Conservation (phyloP, 768 basidiomycete genomes). For the Exidia glandulosa region DNA sequence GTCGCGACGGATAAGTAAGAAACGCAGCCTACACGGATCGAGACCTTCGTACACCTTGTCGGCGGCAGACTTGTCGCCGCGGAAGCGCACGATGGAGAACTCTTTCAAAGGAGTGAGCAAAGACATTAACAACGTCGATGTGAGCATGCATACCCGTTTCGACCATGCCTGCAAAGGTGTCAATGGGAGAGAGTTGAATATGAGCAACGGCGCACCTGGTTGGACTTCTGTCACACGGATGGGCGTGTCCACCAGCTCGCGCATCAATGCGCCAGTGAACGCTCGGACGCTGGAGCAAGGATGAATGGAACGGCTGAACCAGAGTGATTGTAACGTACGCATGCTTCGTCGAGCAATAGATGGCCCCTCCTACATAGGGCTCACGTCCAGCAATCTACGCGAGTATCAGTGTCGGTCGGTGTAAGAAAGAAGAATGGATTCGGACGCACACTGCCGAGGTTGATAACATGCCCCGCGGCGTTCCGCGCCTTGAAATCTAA, state of each 20-base stretch:
- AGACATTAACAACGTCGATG: not conserved
- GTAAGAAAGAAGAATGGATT: no score
- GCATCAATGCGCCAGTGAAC: slow-evolving; percentile 70
- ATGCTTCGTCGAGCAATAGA: slow-evolving; percentile 87
- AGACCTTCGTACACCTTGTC: slow-evolving; percentile 86
- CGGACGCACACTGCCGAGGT: slow-evolving; percentile 45
- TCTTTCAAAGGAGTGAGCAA: slow-evolving; percentile 25
- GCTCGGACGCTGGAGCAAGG: slow-evolving; percentile 46
- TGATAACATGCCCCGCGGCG: slow-evolving; percentile 75
- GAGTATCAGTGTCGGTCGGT: not conserved
- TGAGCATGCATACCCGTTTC: slow-evolving; percentile 3
- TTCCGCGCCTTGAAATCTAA: slow-evolving; percentile 69
- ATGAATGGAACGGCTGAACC: not conserved
- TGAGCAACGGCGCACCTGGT: slow-evolving; percentile 62
- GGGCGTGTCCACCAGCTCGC: slow-evolving; percentile 87
- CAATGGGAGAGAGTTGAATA: not conserved
- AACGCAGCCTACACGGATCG: slow-evolving; percentile 54
- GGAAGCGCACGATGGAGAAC: slow-evolving; percentile 84
- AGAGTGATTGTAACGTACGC: slow-evolving; percentile 24
- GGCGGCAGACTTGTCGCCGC: slow-evolving; percentile 72
- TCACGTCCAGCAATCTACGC: slow-evolving; percentile 70
- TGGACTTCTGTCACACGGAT: slow-evolving; percentile 93
- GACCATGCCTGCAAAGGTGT: slow-evolving; percentile 11
- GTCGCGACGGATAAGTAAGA: not conserved
- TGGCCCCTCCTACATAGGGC: slow-evolving; percentile 79